phyloP scores from a whole-genome alignment of 306 rosid species.

The Glycyrrhiza uralensis region DNA sequence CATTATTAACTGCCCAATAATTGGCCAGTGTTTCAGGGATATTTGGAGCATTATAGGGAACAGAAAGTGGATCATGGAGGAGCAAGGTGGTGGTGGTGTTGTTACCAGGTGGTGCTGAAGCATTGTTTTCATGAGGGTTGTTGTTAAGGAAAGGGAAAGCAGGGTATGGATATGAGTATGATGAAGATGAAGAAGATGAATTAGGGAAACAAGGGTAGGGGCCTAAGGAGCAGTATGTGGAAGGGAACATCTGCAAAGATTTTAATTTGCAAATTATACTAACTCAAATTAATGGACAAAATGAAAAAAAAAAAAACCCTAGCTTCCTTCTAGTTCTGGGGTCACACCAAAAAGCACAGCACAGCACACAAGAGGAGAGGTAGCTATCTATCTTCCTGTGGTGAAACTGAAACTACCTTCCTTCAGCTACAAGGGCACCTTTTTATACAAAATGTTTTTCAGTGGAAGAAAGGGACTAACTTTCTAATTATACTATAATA shows the following conservation, averaged over 20 bases:
- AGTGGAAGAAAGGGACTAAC: neutral
- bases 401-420: neutral
- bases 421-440: neutral
- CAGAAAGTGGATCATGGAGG: slow-evolving; percentile 32
- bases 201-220: slow-evolving; percentile 56
- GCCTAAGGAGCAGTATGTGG: slow-evolving; percentile 24
- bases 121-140: slow-evolving; percentile 9
- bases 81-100: slow-evolving; percentile 10
- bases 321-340: slow-evolving; percentile 10
- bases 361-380: slow-evolving; percentile 2
- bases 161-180: slow-evolving; percentile 27
- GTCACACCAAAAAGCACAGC: slow-evolving; percentile 15
- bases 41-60: slow-evolving; percentile 32
- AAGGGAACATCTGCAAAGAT: slow-evolving; percentile 58
- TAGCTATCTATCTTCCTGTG: slow-evolving; percentile 8
- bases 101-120: neutral
- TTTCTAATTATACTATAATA: neutral
- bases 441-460: neutral
- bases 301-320: slow-evolving; percentile 22
- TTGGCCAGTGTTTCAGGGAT: slow-evolving; percentile 33
- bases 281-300: neutral
- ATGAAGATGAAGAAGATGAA: slow-evolving; percentile 24
- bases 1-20: slow-evolving; percentile 35
- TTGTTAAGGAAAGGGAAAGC: slow-evolving; percentile 25
- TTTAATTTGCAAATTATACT: too few species aligned